These are phyloP conservation scores for Lactarius sanguifluus DNA, from an alignment of 768 basidiomycete species.

Conservation along the genomic window DNA sequence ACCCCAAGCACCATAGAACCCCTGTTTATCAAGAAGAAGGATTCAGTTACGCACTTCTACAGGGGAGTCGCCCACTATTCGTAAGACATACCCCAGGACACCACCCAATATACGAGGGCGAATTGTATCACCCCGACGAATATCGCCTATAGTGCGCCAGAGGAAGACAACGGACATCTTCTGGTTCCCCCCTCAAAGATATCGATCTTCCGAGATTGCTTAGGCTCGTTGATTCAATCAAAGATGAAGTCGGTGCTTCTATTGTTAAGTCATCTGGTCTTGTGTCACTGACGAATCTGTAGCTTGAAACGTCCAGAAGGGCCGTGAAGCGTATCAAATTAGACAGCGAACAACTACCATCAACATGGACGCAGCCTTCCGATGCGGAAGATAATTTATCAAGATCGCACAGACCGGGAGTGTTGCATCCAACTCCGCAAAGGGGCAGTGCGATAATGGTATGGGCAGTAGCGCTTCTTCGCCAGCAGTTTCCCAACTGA, in stretches of 20 bases:
- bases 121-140: conserved; percentile 30
- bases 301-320: conserved; percentile 73
- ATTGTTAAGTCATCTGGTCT: neutral
- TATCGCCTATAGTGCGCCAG: conserved; percentile 29
- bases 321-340: conserved; percentile 73
- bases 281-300: conserved; percentile 16
- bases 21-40: conserved; percentile 83
- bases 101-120: conserved; percentile 41
- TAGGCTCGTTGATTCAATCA: conserved; percentile 51
- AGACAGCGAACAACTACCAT: conserved; percentile 52
- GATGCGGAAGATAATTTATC: conserved; percentile 32
- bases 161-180: conserved; percentile 12
- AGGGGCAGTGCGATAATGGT: conserved; percentile 34
- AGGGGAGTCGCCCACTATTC: conserved; percentile 39
- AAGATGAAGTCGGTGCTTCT: conserved; percentile 58
- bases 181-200: conserved; percentile 31
- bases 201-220: conserved; percentile 50
- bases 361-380: conserved; percentile 24
- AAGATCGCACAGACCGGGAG: conserved; percentile 56
- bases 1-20: conserved; percentile 60
- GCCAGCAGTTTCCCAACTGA: conserved; percentile 5
- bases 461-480: conserved; percentile 38
- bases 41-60: conserved; percentile 54
- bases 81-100: conserved; percentile 39
- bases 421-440: conserved; percentile 46